Evolutionary conservation across 306 rosid species (phyloP), one percentile per base, ranked within the genome.

Genomic region (Gastrolobium bilobum): DNA sequence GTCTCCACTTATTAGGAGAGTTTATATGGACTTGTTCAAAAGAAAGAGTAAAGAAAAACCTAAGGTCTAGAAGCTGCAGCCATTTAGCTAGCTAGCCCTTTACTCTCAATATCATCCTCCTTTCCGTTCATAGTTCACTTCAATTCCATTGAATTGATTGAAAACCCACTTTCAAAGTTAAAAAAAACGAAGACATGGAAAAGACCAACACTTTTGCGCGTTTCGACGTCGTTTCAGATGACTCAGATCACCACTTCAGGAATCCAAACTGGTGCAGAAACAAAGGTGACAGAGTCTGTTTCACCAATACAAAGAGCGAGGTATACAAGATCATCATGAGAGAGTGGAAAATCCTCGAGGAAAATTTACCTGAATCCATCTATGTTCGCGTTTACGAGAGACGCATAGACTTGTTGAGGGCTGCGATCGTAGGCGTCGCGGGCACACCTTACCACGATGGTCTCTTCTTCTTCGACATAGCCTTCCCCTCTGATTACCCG

Each of bases 381-480:
- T 79, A 65, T 65, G 91, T 89, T 2, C 79, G 89, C 0, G 90
- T 73, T 20, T 89, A 81, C 59, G 90, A 88, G 56, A 60, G 61
- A 31, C 81, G 88, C 3, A 69, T 86, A 26, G 80, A 86, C 42
- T 57, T 90, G 0, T 71, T 88, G 30, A 10, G 92, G 0, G 91
- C 91, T 0, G 94, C 71, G 59, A 84, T 91, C 34, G 3, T 85
- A 3, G 92, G 92, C 4, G 80, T 87, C 5, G 82, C 88, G 5
- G 97, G 88, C 9, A 91, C 94, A 6, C 97, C 92, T 0, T 88
- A 89, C 68, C 90, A 86, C 57, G 89, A 91, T 4, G 90, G 71
- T 0, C 83, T 88, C 10, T 89, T 81, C 85, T 79, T 89, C 86
- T 89, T 89, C 73, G 94, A 91, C 71, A 15, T 89, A 35, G 71